Base-by-base conservation (phyloP, 2,329 filamentous ascomycete species). In the Ceratocystiopsis minuta region DNA sequence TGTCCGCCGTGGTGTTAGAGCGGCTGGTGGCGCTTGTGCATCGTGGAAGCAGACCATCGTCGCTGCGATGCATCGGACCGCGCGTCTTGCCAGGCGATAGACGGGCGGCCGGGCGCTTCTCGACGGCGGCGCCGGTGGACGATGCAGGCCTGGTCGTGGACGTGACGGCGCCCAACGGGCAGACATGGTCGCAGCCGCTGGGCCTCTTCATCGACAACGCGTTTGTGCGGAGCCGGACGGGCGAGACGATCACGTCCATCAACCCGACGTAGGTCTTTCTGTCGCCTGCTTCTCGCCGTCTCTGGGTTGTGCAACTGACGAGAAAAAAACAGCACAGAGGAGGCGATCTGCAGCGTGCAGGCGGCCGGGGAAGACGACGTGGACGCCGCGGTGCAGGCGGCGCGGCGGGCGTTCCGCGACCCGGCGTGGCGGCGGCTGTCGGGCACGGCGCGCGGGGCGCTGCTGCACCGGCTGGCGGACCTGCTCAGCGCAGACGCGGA, bases 181-280 rank as follows among this genome's bases (percentile, higher is more conserved):
- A 63, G 57, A 76, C 71, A 51, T 87, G 82, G 60, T 64, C 60
- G 13, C 79, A 85, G 62, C 80, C 81, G 2, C 66, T 72, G 37
- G 83, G 83, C n/a, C 67, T 88, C 10, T 87, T 86, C 60, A 85
- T 87, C 62, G 80, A 83, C 64, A 85, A 86, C 49, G 78, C 85
- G 55, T 87, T 82, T 56, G 75, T 84, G 41, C 66, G 73, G 52
- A 73, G 76, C 43, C 75, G 68, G 56, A 70, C 69, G 14, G 75
- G 70, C 37, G 66, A 76, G 54, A 81, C 68, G 50, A 68, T 86
- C 42, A 63, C 68, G 14, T 70, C 72, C 16, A 70, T 84, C 52
- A 84, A 84, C 54, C 81, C 81, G 37, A 70, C 70, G 76, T 81
- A 62, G 47, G 65, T 54, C 6, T 3, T 31, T n/a, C n/a, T n/a